phyloP scores from a whole-genome alignment of 1,139 yeast species.

The Debaryomyces psychrophilus region DNA sequence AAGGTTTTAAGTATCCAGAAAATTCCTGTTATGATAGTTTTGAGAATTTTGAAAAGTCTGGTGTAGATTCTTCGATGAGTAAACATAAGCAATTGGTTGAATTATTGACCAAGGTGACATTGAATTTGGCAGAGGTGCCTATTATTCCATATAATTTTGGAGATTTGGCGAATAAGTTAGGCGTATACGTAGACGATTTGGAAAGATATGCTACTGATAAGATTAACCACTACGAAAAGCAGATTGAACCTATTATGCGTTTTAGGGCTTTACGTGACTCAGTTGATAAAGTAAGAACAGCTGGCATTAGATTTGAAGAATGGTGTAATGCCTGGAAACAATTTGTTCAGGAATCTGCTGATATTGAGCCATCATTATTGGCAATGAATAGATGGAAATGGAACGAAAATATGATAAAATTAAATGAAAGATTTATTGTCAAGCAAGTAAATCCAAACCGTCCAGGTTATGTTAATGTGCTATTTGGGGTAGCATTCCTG shows the following conservation, averaged over 20 bases:
- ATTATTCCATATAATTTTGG: constrained; percentile 69
- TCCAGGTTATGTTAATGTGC: constrained; percentile 66
- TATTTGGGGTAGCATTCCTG: constrained; percentile 71
- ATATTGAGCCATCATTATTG: constrained; percentile 69
- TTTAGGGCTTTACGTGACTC: constrained; percentile 31
- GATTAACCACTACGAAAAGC: constrained; percentile 22
- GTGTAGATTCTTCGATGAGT: constrained; percentile 58
- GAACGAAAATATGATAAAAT: constrained; percentile 65
- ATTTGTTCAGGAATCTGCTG: constrained; percentile 34
- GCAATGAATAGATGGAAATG: constrained; percentile 77
- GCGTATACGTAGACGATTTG: constrained; percentile 51
- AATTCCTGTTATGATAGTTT: constrained; percentile 71
- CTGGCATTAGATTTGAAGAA: constrained; percentile 32
- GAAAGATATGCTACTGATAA: constrained; percentile 39
- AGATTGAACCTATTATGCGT: constrained; percentile 24
- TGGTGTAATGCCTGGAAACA: constrained; percentile 63
- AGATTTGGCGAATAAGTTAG: constrained; percentile 50
- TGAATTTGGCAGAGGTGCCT: constrained; percentile 72
- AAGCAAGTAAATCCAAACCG: constrained; percentile 54
- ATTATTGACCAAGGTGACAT: constrained; percentile 52
- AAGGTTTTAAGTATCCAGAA: constrained; percentile 52
- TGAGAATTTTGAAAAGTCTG: constrained; percentile 49
- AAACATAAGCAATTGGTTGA: constrained; percentile 63
- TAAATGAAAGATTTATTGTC: constrained; percentile 58
- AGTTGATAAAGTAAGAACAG: constrained; percentile 25